These are phyloP conservation scores for Artemisia princeps DNA, from an alignment of 140 eudicot genomes.

Conservation along the genomic window DNA sequence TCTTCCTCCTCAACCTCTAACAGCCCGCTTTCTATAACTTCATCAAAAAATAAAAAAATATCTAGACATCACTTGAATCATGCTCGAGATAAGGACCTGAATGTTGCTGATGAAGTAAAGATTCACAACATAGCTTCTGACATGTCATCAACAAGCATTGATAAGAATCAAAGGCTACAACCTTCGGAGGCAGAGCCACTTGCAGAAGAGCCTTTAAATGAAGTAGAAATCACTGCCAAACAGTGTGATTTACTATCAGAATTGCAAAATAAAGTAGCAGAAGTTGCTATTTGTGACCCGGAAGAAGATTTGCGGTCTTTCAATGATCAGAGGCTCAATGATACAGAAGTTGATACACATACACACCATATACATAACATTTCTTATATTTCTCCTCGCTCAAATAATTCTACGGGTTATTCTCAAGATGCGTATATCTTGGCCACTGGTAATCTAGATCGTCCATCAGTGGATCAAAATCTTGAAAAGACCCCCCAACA, in stretches of 20 bases:
- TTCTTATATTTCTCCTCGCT: conserved; percentile 34
- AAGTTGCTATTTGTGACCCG: conserved; percentile 30
- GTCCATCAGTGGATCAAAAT: conserved; percentile 37
- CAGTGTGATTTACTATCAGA: conserved; percentile 27
- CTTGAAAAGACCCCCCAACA: conserved; percentile 29
- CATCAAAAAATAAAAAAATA: conserved; percentile 28
- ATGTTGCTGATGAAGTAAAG: conserved; percentile 20
- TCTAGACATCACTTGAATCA: conserved; percentile 24
- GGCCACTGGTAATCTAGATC: conserved; percentile 27
- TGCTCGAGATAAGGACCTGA: conserved; percentile 25
- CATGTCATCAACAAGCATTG: conserved; percentile 29
- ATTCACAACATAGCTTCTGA: conserved; percentile 29
- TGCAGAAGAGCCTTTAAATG: conserved; percentile 33
- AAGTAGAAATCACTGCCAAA: conserved; percentile 23
- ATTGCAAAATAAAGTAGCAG: conserved; percentile 25
- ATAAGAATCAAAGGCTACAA: conserved; percentile 33
- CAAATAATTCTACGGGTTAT: conserved; percentile 28
- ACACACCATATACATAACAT: conserved; percentile 31
- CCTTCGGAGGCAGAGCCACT: conserved; percentile 21
- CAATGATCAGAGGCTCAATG: conserved; percentile 49
- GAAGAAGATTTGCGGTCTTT: conserved; percentile 49
- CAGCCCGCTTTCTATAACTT: conserved; percentile 27
- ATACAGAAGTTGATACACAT: conserved; percentile 46
- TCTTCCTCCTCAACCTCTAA: conserved; percentile 26
- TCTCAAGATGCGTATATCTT: conserved; percentile 36